These are phyloP conservation scores for Phyllostachys edulis DNA, from an alignment of 176 grass and related monocot genomes.

Conservation along the genomic window DNA sequence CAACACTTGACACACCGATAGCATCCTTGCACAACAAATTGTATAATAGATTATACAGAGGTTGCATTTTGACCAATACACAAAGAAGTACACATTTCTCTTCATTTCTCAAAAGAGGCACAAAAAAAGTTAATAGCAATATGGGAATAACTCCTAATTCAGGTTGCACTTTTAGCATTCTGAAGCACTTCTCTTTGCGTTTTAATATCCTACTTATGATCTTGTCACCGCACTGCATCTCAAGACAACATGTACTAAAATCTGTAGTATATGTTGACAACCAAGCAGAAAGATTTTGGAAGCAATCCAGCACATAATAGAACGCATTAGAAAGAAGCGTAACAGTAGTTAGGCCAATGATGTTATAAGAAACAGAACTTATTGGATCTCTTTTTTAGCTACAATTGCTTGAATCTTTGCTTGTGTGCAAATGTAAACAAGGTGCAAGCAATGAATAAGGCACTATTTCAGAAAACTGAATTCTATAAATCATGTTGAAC, in stretches of 20 bases:
- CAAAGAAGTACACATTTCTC: background rate
- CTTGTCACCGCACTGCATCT: background rate
- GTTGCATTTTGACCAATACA: background rate
- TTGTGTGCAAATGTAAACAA: background rate
- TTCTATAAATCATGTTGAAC: background rate
- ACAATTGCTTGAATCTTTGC: background rate
- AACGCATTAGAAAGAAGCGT: background rate
- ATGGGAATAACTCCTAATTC: too few species aligned
- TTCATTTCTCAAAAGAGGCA: background rate
- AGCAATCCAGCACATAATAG: background rate
- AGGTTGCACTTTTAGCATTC: background rate
- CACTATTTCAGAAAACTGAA: background rate
- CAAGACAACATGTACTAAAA: constrained; percentile 1
- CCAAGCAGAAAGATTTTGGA: background rate
- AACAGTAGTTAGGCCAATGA: background rate
- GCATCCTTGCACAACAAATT: constrained; percentile 46
- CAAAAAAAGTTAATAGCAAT: background rate
- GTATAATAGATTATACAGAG: background rate
- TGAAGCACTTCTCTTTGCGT: background rate
- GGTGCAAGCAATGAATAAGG: background rate
- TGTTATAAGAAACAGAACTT: background rate
- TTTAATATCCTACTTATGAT: constrained; percentile 3
- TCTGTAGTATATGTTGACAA: background rate
- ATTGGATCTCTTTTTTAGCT: background rate
- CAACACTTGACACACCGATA: constrained; percentile 77